phyloP scores from a whole-genome alignment of 768 basidiomycete species.

The Mycena amicta region DNA sequence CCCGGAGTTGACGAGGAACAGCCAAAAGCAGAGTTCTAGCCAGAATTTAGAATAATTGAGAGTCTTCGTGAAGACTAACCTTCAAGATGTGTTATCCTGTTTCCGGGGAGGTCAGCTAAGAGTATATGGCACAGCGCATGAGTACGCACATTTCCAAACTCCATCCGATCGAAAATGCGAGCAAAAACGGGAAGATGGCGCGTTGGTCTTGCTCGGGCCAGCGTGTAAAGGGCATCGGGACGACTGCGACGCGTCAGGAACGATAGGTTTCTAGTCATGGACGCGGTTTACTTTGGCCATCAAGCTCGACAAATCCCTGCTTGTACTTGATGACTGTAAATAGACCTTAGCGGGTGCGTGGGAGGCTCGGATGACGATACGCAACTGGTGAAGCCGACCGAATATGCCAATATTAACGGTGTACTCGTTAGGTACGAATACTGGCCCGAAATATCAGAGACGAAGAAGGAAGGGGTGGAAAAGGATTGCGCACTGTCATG shows the following conservation, averaged over 20 bases:
- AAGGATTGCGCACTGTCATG: conserved; percentile 67
- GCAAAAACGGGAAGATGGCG: conserved; percentile 66
- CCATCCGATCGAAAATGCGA: conserved; percentile 71
- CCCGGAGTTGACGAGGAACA: conserved; percentile 74
- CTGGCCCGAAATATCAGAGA: conserved; percentile 35
- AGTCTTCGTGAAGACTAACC: conserved; percentile 39
- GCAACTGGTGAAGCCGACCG: conserved; percentile 55
- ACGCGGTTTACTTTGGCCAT: conserved; percentile 43
- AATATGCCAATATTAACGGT: conserved; percentile 59
- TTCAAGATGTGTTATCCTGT: conserved; percentile 79
- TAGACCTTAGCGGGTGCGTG: not conserved
- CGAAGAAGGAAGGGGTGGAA: not conserved
- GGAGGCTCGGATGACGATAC: not conserved
- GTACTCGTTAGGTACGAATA: conserved; percentile 71
- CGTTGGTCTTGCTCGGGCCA: conserved; percentile 52
- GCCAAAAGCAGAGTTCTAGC: conserved; percentile 84
- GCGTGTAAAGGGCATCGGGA: conserved; percentile 62
- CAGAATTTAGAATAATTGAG: conserved; percentile 8
- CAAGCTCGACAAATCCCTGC: conserved; percentile 56
- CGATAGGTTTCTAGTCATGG: not conserved
- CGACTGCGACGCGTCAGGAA: conserved; percentile 41
- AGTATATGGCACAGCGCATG: not conserved
- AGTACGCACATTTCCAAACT: conserved; percentile 68
- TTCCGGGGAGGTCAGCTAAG: not conserved
- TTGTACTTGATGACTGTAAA: conserved; percentile 63